A percentile compares a stretch with the other conserved stretches of the same genome.
Conservation (phyloP, 495 filamentous ascomycete species). For the Stereocaulon alpinum region DNA sequence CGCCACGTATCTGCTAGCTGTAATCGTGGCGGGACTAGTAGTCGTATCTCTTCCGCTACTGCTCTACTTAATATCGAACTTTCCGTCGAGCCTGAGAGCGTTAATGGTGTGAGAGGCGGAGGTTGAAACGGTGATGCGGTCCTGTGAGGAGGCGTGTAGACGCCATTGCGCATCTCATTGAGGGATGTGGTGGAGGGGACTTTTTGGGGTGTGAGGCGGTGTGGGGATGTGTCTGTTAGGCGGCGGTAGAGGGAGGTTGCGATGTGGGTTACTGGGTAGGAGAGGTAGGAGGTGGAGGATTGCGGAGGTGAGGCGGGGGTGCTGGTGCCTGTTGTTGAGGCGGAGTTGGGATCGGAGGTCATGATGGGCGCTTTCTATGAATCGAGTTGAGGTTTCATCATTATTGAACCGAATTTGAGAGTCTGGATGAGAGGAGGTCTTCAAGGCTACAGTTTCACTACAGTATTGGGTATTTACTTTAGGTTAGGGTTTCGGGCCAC, state of each 20-base stretch:
- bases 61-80: conserved; percentile 52
- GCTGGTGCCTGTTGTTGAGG: conserved; percentile 10
- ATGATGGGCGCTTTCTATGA: background rate
- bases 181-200: conserved; percentile 21
- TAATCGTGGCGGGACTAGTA: conserved; percentile 74
- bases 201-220: conserved; percentile 16
- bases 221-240: conserved; percentile 35
- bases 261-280: conserved; percentile 46
- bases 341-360: conserved; percentile 8
- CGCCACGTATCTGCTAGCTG: conserved; percentile 82
- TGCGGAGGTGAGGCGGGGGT: conserved; percentile 17
- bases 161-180: conserved; percentile 25
- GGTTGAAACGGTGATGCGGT: conserved; percentile 52
- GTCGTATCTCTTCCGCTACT: conserved; percentile 87
- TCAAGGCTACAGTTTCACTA: no score
- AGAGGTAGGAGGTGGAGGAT: conserved; percentile 40
- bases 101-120: conserved; percentile 46
- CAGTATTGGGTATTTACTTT: no score
- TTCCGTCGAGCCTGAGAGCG: conserved; percentile 31
- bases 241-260: conserved; percentile 44
- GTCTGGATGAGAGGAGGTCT: no score
- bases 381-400: no score
- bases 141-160: conserved; percentile 39
- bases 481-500: no score
- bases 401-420: no score